Percentiles rank a stretch among this genome's conserved stretches.
Evolutionary conservation across 441 rosid genomes (phyloP).

Genomic region (Breynia disticha): DNA sequence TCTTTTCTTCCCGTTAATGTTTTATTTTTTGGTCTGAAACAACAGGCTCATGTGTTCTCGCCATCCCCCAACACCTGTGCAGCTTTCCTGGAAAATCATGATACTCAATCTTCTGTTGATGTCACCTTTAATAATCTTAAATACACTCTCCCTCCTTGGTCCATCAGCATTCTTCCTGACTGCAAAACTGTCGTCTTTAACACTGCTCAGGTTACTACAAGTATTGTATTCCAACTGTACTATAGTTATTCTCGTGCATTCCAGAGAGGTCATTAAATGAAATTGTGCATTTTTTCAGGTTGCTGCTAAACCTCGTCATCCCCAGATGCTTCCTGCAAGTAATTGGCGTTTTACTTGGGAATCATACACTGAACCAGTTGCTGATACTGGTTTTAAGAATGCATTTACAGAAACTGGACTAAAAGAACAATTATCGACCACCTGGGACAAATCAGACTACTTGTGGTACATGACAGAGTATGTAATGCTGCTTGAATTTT

Average conservation of each 20-base stretch:
- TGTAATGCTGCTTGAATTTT: constrained; percentile 21
- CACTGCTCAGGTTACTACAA: constrained; percentile 73
- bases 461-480: constrained; percentile 96
- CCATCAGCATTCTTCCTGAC: constrained; percentile 94
- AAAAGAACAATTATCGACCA: constrained; percentile 80
- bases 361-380: constrained; percentile 67
- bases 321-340: neutral
- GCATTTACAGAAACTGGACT: constrained; percentile 58
- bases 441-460: constrained; percentile 79
- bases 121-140: constrained; percentile 57
- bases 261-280: too few species aligned
- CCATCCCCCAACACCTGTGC: constrained; percentile 56
- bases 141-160: constrained; percentile 96
- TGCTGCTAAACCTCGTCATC: neutral
- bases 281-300: neutral
- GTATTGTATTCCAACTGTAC: too few species aligned
- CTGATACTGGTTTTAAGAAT: constrained; percentile 46
- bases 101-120: constrained; percentile 44
- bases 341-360: constrained; percentile 66
- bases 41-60: constrained; percentile 80
- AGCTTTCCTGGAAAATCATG: constrained; percentile 81
- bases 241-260: too few species aligned
- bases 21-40: neutral
- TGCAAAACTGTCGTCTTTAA: constrained; percentile 87
- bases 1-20: neutral